A percentile compares a stretch with the other conserved stretches of the same genome.
Evolutionary conservation across 2,329 filamentous ascomycete genomes (phyloP).

Genomic region (Fusarium succisae): DNA sequence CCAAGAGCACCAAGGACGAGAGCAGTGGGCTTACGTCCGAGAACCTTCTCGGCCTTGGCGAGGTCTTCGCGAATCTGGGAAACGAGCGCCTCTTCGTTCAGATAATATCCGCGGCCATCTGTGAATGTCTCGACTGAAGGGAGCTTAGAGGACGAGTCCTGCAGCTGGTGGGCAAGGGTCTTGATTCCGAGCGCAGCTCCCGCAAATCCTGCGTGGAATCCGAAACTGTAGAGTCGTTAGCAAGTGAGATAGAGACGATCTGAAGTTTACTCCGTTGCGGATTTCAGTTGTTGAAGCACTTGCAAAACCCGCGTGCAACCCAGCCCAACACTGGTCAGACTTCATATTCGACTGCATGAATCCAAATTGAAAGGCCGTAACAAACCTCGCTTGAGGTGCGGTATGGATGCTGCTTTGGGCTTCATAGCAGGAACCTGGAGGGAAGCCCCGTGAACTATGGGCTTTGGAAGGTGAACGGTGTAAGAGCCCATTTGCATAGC

Average conservation of each 20-base stretch:
- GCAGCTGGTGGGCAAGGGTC: slow-evolving; percentile 85
- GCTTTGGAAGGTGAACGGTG: neutral
- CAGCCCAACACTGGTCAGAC: neutral
- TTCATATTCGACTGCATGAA: neutral
- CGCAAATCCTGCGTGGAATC: slow-evolving; percentile 80
- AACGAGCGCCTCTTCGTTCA: slow-evolving; percentile 72
- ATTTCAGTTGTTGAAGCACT: neutral
- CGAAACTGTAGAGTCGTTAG: slow-evolving; percentile 58
- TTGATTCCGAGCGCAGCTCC: slow-evolving; percentile 78
- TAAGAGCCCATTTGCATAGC: neutral
- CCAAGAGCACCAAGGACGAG: slow-evolving; percentile 88
- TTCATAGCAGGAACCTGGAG: neutral
- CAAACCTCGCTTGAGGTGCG: neutral
- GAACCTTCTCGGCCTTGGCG: slow-evolving; percentile 74
- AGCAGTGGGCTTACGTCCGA: slow-evolving; percentile 75
- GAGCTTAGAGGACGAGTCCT: slow-evolving; percentile 73
- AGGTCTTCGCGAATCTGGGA: slow-evolving; percentile 51
- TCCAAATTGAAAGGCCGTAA: neutral
- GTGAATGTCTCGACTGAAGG: slow-evolving; percentile 54
- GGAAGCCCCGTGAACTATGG: neutral
- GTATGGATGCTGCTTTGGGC: neutral
- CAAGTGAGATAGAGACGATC: neutral
- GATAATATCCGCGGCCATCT: slow-evolving; percentile 69
- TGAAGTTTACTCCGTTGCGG: neutral
- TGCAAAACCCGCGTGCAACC: no score